Conservation (phyloP, 2,329 filamentous ascomycete species). For the Whalleya microplaca region DNA sequence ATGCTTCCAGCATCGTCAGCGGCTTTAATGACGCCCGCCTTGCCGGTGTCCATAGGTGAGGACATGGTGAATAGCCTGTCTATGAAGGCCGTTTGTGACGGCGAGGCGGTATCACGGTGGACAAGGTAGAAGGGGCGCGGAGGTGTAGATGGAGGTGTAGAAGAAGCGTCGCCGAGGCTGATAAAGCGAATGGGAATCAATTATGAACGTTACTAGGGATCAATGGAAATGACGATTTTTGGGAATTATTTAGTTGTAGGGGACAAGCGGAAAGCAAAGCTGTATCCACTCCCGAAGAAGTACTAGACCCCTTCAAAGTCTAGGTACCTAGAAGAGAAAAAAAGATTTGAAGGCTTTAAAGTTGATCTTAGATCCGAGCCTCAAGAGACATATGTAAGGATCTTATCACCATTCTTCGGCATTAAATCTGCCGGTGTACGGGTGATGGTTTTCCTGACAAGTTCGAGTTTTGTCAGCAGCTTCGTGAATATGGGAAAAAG, state of each 20-base stretch:
- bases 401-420: neutral
- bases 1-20: constrained; percentile 55
- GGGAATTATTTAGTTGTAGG: neutral
- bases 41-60: constrained; percentile 47
- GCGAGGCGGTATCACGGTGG: neutral
- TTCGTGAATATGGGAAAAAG: neutral
- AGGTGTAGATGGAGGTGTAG: neutral
- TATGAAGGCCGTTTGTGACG: constrained; percentile 6
- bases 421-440: neutral
- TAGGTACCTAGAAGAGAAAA: too few relatives aligned
- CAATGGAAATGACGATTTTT: neutral
- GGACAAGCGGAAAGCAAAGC: neutral
- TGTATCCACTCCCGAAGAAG: neutral
- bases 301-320: neutral
- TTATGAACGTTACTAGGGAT: neutral
- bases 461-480: neutral
- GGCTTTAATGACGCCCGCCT: constrained; percentile 61
- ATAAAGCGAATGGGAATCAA: constrained; percentile 10
- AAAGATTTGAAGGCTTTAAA: neutral
- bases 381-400: neutral
- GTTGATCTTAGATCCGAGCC: neutral
- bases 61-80: constrained; percentile 22
- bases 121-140: constrained; percentile 5
- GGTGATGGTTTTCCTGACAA: neutral
- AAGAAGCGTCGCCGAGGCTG: neutral